Evolutionary conservation across 2,329 filamentous ascomycete genomes (phyloP).

Genomic region (Ophiostoma populinum): DNA sequence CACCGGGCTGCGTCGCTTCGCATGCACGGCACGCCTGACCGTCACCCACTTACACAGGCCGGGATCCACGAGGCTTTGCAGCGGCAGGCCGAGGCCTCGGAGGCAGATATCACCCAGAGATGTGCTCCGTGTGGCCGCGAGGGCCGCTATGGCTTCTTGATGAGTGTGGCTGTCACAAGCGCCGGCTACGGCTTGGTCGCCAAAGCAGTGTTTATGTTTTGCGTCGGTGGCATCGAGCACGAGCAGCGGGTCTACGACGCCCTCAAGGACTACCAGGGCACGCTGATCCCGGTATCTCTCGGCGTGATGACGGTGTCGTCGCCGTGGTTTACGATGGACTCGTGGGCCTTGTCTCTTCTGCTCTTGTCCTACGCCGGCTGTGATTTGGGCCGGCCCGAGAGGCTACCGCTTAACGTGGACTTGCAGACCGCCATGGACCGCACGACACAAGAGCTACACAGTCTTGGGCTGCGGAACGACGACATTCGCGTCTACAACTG

Average conservation of each 20-base stretch:
- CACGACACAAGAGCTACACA: conserved; percentile 1
- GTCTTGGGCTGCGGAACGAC: background rate
- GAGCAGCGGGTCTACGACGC: conserved; percentile 1
- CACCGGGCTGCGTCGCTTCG: background rate
- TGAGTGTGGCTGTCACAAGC: background rate
- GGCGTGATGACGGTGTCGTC: background rate
- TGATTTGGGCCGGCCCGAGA: background rate
- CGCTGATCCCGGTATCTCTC: conserved; percentile 1
- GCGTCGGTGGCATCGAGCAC: background rate
- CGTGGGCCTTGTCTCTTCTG: background rate
- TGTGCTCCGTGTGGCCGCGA: background rate
- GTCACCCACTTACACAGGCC: background rate
- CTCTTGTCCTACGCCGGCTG: conserved; percentile 1
- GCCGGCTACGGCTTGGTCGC: background rate
- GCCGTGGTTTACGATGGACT: background rate
- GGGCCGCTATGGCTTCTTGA: background rate
- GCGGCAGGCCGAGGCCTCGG: background rate
- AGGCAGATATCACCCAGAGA: background rate
- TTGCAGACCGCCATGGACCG: conserved; percentile 3
- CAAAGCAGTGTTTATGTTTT: background rate
- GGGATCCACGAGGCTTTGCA: background rate
- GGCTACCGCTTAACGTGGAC: conserved; percentile 1
- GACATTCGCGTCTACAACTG: conserved; percentile 2
- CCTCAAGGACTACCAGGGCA: conserved; percentile 1
- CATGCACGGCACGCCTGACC: background rate